Percentiles rank a stretch among this genome's conserved stretches.
These are phyloP conservation scores for Podila horticola DNA, from an alignment of 192 early-diverging fungal genomes.

Conservation along the genomic window DNA sequence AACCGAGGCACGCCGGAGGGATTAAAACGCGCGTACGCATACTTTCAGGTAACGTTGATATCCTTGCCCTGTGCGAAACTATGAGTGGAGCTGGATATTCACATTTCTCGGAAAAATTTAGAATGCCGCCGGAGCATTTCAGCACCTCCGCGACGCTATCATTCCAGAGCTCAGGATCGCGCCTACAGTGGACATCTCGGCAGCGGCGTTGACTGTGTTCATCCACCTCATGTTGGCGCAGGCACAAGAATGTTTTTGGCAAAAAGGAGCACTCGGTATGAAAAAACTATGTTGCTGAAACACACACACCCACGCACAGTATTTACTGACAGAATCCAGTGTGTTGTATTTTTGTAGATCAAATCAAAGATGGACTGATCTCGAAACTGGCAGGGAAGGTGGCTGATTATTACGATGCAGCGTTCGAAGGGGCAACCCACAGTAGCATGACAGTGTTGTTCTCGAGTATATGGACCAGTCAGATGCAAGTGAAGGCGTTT, in stretches of 20 bases:
- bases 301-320: no score
- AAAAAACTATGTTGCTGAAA: no score
- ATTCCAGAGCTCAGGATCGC: slow-evolving; percentile 72
- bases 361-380: slow-evolving; percentile 82
- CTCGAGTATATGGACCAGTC: slow-evolving; percentile 69
- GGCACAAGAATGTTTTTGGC: slow-evolving; percentile 95
- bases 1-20: slow-evolving; percentile 77
- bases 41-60: slow-evolving; percentile 74
- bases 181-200: slow-evolving; percentile 76
- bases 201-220: slow-evolving; percentile 71
- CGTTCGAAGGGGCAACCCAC: slow-evolving; percentile 73
- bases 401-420: slow-evolving; percentile 76
- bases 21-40: slow-evolving; percentile 76
- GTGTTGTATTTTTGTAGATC: slow-evolving; percentile 54
- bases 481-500: slow-evolving; percentile 78
- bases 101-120: slow-evolving; percentile 12
- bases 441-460: slow-evolving; percentile 57
- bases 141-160: slow-evolving; percentile 66
- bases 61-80: no score
- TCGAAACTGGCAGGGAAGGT: slow-evolving; percentile 81
- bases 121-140: slow-evolving; percentile 85
- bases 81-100: no score
- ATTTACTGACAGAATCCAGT: background rate
- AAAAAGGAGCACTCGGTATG: slow-evolving; percentile 74
- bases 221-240: slow-evolving; percentile 90